Percentiles rank a stretch among this genome's conserved stretches.
Evolutionary conservation across 495 filamentous ascomycete species (phyloP).

Genomic region (Tuber magnatum): DNA sequence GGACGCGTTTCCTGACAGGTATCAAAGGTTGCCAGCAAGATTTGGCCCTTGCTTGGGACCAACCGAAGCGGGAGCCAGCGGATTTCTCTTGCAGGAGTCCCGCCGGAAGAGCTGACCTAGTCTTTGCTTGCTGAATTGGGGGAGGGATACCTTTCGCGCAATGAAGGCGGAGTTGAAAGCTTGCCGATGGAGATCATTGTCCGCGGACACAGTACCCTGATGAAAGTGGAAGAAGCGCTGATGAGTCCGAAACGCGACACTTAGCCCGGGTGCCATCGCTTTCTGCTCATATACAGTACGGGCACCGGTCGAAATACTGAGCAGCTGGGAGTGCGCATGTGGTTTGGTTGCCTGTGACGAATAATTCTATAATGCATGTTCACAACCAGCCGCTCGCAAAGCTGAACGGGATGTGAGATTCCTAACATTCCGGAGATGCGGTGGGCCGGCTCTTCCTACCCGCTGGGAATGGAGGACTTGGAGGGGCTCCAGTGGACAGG

Average conservation of each 20-base stretch:
- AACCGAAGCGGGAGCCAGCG: neutral
- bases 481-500: neutral
- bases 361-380: neutral
- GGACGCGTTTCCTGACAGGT: neutral
- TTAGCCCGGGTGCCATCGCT: neutral
- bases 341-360: neutral
- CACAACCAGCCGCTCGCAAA: neutral
- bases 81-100: neutral
- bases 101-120: neutral
- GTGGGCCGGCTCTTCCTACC: neutral
- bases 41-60: neutral
- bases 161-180: neutral
- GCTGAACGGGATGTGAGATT: neutral
- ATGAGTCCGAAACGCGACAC: neutral
- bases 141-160: neutral
- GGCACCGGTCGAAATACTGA: neutral
- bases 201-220: neutral
- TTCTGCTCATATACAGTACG: neutral
- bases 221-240: neutral
- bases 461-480: neutral
- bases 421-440: neutral
- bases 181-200: neutral
- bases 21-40: neutral
- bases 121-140: neutral
- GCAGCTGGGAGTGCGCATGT: neutral